phyloP scores from a whole-genome alignment of 2,329 filamentous ascomycete species.

The Epichloe brachyelytri region DNA sequence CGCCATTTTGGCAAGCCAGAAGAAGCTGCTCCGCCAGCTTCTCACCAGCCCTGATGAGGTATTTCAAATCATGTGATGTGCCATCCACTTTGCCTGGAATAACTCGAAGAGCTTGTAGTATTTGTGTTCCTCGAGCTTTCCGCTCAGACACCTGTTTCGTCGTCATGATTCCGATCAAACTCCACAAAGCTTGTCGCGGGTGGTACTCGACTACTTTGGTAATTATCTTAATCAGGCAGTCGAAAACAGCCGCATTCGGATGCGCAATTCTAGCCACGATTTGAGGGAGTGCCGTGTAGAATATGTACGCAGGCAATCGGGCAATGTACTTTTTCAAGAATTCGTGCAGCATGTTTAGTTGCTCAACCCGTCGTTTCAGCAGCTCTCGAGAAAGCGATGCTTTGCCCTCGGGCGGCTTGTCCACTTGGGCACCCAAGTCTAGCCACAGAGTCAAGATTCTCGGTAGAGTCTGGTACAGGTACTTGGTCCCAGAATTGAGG shows the following conservation, averaged over 20 bases:
- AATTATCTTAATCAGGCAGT: slow-evolving; percentile 66
- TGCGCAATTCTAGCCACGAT: slow-evolving; percentile 94
- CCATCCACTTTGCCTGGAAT: slow-evolving; percentile 39
- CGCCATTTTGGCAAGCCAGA: slow-evolving; percentile 63
- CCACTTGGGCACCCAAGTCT: slow-evolving; percentile 68
- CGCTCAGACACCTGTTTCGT: slow-evolving; percentile 60
- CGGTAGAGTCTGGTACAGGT: slow-evolving; percentile 87
- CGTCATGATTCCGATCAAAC: slow-evolving; percentile 74
- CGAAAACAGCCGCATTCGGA: slow-evolving; percentile 64
- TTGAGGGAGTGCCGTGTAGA: slow-evolving; percentile 76
- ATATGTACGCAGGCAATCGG: slow-evolving; percentile 61
- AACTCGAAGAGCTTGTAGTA: slow-evolving; percentile 36
- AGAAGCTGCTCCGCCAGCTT: slow-evolving; percentile 74
- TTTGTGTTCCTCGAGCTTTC: slow-evolving; percentile 35
- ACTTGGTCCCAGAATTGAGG: slow-evolving; percentile 80
- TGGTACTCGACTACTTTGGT: slow-evolving; percentile 75
- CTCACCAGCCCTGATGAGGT: slow-evolving; percentile 65
- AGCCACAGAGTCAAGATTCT: slow-evolving; percentile 90
- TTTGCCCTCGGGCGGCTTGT: slow-evolving; percentile 45
- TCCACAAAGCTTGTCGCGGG: slow-evolving; percentile 87
- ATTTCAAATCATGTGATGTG: slow-evolving; percentile 47
- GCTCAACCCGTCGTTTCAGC: slow-evolving; percentile 43
- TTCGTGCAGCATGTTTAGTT: slow-evolving; percentile 56
- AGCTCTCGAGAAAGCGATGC: slow-evolving; percentile 39
- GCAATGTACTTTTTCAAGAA: slow-evolving; percentile 70